A percentile compares a stretch with the other conserved stretches of the same genome.
Conservation (phyloP, 345 rosid genomes). For the Hirschfeldia incana region DNA sequence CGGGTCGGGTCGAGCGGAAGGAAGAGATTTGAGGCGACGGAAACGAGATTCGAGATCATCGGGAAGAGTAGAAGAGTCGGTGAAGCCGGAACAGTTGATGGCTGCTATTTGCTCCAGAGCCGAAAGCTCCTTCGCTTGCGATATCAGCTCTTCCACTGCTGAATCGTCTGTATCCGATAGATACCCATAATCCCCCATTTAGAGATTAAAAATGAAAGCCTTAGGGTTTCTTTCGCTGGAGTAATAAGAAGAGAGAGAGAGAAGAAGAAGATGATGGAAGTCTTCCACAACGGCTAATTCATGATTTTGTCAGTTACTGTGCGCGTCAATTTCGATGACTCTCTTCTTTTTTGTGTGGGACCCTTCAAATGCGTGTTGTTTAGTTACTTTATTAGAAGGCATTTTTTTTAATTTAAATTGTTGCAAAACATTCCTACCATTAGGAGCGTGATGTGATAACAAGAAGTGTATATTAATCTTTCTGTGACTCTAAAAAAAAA, state of each 20-base stretch:
- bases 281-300: constrained; percentile 55
- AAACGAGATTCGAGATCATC: constrained; percentile 73
- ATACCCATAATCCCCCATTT: constrained; percentile 66
- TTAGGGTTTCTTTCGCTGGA: constrained; percentile 7
- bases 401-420: neutral
- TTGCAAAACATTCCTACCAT: neutral
- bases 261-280: neutral
- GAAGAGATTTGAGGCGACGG: constrained; percentile 72
- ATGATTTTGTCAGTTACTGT: constrained; percentile 30
- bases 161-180: constrained; percentile 80
- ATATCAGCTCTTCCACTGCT: constrained; percentile 68
- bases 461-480: neutral
- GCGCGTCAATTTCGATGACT: constrained; percentile 19
- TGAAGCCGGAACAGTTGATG: constrained; percentile 63
- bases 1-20: constrained; percentile 40
- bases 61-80: constrained; percentile 60
- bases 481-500: neutral
- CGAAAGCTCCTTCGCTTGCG: constrained; percentile 67
- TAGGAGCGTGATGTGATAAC: neutral
- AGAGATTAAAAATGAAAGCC: neutral
- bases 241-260: neutral
- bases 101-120: constrained; percentile 75
- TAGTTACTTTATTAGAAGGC: neutral
- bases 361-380: constrained; percentile 5
- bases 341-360: neutral